Conservation (phyloP, 177 flowering plant genomes). For the Telopea speciosissima region DNA sequence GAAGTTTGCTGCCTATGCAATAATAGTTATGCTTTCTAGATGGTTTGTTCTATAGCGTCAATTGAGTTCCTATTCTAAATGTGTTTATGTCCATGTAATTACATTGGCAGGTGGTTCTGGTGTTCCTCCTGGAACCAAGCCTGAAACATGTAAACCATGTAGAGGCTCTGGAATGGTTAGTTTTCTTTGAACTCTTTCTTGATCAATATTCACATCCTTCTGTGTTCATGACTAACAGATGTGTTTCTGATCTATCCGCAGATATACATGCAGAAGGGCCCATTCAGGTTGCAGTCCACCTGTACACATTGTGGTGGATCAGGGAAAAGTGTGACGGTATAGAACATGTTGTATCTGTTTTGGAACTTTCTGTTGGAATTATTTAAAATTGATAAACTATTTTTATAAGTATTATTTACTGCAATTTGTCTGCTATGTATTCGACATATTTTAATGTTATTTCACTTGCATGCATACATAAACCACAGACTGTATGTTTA, state of each 20-base stretch:
- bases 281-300: conserved; percentile 48
- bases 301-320: conserved; percentile 5
- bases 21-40: no score
- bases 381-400: neutral
- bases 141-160: conserved; percentile 63
- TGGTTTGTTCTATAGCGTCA: neutral
- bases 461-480: neutral
- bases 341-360: neutral
- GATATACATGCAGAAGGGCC: conserved; percentile 52
- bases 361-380: neutral
- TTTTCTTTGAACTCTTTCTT: neutral
- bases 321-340: conserved; percentile 4
- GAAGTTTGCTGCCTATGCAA: neutral
- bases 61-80: neutral
- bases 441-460: no score
- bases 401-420: no score
- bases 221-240: neutral
- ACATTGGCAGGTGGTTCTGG: conserved; percentile 59
- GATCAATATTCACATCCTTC: neutral
- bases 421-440: no score
- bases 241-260: conserved; percentile 18
- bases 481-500: no score
- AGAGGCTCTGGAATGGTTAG: conserved; percentile 66
- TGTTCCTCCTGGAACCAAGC: conserved; percentile 73
- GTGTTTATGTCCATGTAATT: neutral